Percentiles rank a stretch among this genome's conserved stretches.
These are phyloP conservation scores for Aegilops speltoides DNA, from an alignment of 176 grass and related monocot species.

Conservation along the genomic window DNA sequence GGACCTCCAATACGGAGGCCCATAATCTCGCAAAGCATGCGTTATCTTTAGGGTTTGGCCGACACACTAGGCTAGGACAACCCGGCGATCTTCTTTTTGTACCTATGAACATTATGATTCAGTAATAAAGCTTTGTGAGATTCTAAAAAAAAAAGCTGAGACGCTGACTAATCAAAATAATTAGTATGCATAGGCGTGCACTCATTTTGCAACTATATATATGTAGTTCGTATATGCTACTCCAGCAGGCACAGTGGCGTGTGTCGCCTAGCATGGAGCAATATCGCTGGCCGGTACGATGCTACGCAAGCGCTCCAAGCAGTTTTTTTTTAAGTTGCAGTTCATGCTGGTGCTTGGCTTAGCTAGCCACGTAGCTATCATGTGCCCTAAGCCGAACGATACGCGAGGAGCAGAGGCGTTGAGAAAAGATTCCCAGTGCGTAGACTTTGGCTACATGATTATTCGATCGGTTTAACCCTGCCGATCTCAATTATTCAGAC, in stretches of 20 bases:
- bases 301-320: conserved; percentile 4
- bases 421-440: background rate
- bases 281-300: background rate
- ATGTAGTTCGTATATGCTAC: background rate
- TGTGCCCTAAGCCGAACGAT: background rate
- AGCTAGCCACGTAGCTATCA: background rate
- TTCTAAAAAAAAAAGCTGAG: too few species aligned
- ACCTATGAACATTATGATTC: too few species aligned
- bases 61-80: too few species aligned
- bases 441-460: background rate
- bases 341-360: background rate
- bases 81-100: too few species aligned
- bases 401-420: background rate
- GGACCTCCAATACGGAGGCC: too few species aligned
- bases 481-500: background rate
- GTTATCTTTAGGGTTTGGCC: too few species aligned
- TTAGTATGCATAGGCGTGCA: too few species aligned
- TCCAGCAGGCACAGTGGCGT: background rate
- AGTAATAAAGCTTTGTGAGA: too few species aligned
- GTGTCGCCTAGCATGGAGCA: conserved; percentile 36
- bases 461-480: background rate
- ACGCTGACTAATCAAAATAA: too few species aligned
- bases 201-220: background rate
- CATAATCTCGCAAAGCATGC: too few species aligned
- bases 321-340: too few species aligned